A percentile compares a stretch with the other conserved stretches of the same genome.
phyloP scores from a whole-genome alignment of 2,329 filamentous ascomycete species.

The Tolypocladium ophioglossoides region DNA sequence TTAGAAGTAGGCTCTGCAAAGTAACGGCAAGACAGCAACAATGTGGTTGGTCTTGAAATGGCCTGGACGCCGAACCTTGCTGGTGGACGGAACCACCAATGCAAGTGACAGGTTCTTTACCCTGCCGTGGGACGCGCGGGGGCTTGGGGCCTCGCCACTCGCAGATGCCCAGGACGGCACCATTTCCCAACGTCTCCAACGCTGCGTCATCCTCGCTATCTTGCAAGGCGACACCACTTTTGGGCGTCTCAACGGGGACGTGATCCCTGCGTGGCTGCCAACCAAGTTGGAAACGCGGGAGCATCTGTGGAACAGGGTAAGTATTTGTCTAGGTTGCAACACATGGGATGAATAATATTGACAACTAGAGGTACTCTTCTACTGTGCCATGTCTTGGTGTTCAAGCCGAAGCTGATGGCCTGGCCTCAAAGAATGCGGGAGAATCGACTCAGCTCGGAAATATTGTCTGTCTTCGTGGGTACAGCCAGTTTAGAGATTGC shows the following conservation, averaged over 20 bases:
- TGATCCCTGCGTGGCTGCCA: conserved; percentile 17
- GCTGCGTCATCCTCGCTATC: not conserved
- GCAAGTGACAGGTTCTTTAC: too few species aligned
- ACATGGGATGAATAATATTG: conserved; percentile 14
- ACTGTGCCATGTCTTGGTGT: conserved; percentile 25
- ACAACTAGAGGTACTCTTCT: conserved; percentile 26
- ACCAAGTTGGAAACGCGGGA: conserved; percentile 14
- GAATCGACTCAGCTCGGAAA: conserved; percentile 36
- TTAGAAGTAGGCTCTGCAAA: too few species aligned
- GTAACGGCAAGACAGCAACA: too few species aligned
- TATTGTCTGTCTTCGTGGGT: conserved; percentile 45
- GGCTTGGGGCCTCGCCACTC: too few species aligned
- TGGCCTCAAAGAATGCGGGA: conserved; percentile 28
- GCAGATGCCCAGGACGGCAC: too few species aligned
- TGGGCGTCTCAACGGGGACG: conserved; percentile 12
- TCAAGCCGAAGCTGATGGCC: conserved; percentile 27
- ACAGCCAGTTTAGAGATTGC: conserved; percentile 43
- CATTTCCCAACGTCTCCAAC: not conserved
- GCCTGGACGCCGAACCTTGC: too few species aligned
- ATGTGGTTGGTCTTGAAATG: too few species aligned
- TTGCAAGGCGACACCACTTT: not conserved
- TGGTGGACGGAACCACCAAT: too few species aligned
- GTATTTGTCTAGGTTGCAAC: not conserved
- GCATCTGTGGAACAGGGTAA: not conserved
- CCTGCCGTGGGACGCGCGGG: too few species aligned